These are phyloP conservation scores for Colletotrichum lupini DNA, from an alignment of 2,329 filamentous ascomycete genomes.

Conservation along the genomic window DNA sequence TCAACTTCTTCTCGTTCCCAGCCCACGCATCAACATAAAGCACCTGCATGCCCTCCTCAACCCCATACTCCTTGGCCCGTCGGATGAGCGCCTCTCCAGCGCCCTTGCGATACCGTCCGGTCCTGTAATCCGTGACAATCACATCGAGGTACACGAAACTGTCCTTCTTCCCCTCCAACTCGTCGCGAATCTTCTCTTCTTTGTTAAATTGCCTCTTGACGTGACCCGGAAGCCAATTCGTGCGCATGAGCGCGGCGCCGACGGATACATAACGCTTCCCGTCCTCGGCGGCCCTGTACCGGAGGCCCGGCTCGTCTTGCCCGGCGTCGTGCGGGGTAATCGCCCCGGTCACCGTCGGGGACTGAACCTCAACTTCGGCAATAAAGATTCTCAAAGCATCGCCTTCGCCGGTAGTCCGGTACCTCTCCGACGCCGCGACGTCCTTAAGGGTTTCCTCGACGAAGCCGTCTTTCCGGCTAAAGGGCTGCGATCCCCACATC, in stretches of 20 bases:
- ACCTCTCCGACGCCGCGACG: conserved; percentile 40
- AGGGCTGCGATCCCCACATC: conserved; percentile 44
- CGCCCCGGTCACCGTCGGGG: not conserved
- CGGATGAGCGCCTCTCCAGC: conserved; percentile 30
- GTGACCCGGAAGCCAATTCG: conserved; percentile 33
- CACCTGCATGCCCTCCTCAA: conserved; percentile 25
- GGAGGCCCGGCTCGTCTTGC: not conserved
- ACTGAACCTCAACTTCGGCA: conserved; percentile 41
- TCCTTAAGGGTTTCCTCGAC: conserved; percentile 37
- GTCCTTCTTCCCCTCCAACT: conserved; percentile 15
- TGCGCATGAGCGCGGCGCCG: conserved; percentile 13
- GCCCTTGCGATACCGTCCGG: conserved; percentile 13
- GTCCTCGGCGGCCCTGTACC: conserved; percentile 5
- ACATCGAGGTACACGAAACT: conserved; percentile 35
- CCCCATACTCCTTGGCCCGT: conserved; percentile 24
- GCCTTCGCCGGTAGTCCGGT: conserved; percentile 36
- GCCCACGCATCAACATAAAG: conserved; percentile 44
- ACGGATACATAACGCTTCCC: conserved; percentile 12
- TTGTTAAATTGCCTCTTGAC: conserved; percentile 8
- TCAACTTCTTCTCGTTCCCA: conserved; percentile 39
- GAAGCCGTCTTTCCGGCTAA: conserved; percentile 40
- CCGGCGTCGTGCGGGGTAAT: not conserved
- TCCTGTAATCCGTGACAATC: conserved; percentile 35
- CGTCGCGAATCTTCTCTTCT: not conserved
- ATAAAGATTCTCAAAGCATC: conserved; percentile 43